These are phyloP conservation scores for Hygrophila difformis DNA, from an alignment of 257 asterid genomes.

Conservation along the genomic window DNA sequence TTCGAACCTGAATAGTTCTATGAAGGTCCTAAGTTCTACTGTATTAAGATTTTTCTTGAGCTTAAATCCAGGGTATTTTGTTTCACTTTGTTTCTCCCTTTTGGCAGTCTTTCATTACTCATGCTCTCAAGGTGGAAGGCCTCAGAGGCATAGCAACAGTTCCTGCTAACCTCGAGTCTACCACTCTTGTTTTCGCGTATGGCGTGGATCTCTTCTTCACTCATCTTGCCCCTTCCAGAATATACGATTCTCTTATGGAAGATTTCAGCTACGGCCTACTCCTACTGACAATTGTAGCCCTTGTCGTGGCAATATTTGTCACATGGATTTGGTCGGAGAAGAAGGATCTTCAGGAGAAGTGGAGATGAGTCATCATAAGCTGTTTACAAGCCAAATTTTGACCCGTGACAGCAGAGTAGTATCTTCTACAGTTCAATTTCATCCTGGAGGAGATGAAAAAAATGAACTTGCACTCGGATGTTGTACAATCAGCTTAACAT, in stretches of 20 bases:
- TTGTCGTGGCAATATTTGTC: slow-evolving; percentile 63
- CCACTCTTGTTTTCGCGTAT: slow-evolving; percentile 82
- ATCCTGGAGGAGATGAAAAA: slow-evolving; percentile 19
- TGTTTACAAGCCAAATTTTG: slow-evolving; percentile 1
- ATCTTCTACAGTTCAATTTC: slow-evolving; percentile 12
- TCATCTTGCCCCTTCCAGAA: slow-evolving; percentile 88
- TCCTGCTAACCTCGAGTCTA: slow-evolving; percentile 89
- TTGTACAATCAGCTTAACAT: slow-evolving; percentile 24
- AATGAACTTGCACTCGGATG: slow-evolving; percentile 18
- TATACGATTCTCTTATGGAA: slow-evolving; percentile 89
- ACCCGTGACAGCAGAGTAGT: slow-evolving; percentile 11
- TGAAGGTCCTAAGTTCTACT: not conserved
- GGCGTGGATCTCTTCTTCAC: slow-evolving; percentile 93
- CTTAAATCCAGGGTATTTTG: not conserved
- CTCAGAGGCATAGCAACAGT: slow-evolving; percentile 72
- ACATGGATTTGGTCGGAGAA: slow-evolving; percentile 93
- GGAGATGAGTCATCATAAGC: slow-evolving; percentile 68
- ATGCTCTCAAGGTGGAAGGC: slow-evolving; percentile 86
- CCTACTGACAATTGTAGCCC: slow-evolving; percentile 78
- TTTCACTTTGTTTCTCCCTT: slow-evolving; percentile 6
- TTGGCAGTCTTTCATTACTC: slow-evolving; percentile 81
- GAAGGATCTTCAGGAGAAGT: slow-evolving; percentile 93
- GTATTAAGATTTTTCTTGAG: not conserved
- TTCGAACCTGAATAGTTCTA: not conserved
- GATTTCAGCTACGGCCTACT: slow-evolving; percentile 93